Evolutionary conservation across 257 asterid genomes (phyloP).

Genomic region (Solanum lycopersicoides): DNA sequence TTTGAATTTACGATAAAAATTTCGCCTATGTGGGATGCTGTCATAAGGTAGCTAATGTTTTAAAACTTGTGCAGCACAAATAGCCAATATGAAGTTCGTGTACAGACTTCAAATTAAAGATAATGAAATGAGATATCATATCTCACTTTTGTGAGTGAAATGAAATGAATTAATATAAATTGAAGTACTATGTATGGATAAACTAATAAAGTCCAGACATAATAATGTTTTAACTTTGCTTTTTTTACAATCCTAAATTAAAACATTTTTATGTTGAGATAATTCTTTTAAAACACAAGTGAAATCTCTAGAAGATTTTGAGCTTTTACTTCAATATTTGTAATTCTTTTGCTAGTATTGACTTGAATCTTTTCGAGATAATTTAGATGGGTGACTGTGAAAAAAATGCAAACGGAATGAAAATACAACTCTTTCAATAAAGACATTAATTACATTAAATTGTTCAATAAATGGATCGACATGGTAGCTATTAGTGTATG

Average conservation of each 20-base stretch:
- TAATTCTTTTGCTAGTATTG: background rate
- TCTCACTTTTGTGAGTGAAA: no score
- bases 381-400: background rate
- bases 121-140: no score
- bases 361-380: background rate
- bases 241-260: no score
- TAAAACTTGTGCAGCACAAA: background rate
- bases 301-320: background rate
- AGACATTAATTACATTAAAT: background rate
- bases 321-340: background rate
- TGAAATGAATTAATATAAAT: no score
- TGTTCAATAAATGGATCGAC: background rate
- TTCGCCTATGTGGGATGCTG: background rate
- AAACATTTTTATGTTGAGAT: no score
- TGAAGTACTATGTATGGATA: no score
- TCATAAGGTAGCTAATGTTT: background rate
- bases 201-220: no score
- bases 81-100: background rate
- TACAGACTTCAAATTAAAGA: background rate
- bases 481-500: background rate
- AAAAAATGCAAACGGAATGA: background rate
- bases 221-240: no score
- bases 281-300: background rate
- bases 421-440: background rate
- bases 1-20: background rate